phyloP scores from a whole-genome alignment of 2,329 filamentous ascomycete genomes.

The Cercospora sojina region DNA sequence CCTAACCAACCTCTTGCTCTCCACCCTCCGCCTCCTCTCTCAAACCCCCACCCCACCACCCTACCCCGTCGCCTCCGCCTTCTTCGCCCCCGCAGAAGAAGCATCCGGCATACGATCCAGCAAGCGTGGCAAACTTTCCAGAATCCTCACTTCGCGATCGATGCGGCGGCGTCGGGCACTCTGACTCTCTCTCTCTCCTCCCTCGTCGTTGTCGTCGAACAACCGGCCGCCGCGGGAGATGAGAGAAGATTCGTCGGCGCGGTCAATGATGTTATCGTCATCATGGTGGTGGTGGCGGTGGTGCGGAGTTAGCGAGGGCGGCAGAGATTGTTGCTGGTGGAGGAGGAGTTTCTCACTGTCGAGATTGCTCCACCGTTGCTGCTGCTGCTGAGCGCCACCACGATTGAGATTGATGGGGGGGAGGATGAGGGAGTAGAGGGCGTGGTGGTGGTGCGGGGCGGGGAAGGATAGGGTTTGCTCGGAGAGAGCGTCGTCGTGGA shows the following conservation, averaged over 20 bases:
- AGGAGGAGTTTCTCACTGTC: background rate
- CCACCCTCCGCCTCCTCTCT: background rate
- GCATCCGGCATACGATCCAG: slow-evolving; percentile 1
- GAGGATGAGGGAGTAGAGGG: background rate
- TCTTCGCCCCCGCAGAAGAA: background rate
- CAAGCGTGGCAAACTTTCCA: slow-evolving; percentile 10
- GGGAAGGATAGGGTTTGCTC: background rate
- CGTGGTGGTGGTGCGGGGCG: background rate
- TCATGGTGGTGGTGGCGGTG: too few relatives aligned
- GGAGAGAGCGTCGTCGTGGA: background rate
- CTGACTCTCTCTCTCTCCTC: slow-evolving; percentile 20
- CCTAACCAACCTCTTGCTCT: background rate
- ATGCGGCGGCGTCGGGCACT: slow-evolving; percentile 11
- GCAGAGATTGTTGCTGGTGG: background rate
- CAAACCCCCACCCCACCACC: background rate
- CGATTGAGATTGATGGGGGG: slow-evolving; percentile 14
- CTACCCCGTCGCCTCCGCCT: background rate
- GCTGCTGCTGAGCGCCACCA: slow-evolving; percentile 14
- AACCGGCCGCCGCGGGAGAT: slow-evolving; percentile 18
- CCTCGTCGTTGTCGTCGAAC: too few relatives aligned
- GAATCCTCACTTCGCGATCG: slow-evolving; percentile 13
- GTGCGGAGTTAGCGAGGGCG: background rate
- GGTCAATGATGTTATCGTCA: slow-evolving; percentile 3
- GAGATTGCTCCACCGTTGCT: slow-evolving; percentile 16
- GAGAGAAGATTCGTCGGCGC: slow-evolving; percentile 13